These are phyloP conservation scores for Mycena galericulata DNA, from an alignment of 768 basidiomycete genomes.

Conservation along the genomic window DNA sequence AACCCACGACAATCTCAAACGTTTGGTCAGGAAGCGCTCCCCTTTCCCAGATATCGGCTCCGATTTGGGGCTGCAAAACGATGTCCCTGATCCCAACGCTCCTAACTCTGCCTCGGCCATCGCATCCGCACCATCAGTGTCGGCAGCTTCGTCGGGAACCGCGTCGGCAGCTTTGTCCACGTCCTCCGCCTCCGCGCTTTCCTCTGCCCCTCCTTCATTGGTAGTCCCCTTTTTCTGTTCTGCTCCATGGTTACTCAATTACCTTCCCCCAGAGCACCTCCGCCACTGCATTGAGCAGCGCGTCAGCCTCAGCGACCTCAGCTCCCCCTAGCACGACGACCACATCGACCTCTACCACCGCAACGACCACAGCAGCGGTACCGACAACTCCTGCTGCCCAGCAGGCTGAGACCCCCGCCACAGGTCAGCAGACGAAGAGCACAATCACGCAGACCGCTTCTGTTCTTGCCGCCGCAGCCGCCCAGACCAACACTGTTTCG, in stretches of 20 bases:
- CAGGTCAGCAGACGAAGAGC: slow-evolving; percentile 36
- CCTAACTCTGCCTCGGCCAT: slow-evolving; percentile 27
- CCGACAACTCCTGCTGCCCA: slow-evolving; percentile 4
- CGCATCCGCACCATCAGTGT: slow-evolving; percentile 18
- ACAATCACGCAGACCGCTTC: slow-evolving; percentile 36
- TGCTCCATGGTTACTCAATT: too few relatives aligned
- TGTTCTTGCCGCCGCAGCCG: slow-evolving; percentile 38
- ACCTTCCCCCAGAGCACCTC: slow-evolving; percentile 31
- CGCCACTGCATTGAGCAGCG: slow-evolving; percentile 29
- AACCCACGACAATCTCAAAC: slow-evolving; percentile 69
- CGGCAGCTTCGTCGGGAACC: slow-evolving; percentile 29
- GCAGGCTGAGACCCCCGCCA: background rate
- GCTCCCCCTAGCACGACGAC: slow-evolving; percentile 32
- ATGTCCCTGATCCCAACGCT: slow-evolving; percentile 14
- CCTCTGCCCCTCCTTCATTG: background rate
- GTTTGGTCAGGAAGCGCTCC: slow-evolving; percentile 77
- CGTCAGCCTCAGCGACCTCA: slow-evolving; percentile 1
- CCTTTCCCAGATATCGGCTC: too few relatives aligned
- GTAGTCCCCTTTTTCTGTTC: background rate
- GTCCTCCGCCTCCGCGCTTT: slow-evolving; percentile 18
- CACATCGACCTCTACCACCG: slow-evolving; percentile 28
- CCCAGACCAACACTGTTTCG: slow-evolving; percentile 44
- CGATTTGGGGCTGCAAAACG: too few relatives aligned
- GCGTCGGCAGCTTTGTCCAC: slow-evolving; percentile 27
- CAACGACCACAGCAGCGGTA: slow-evolving; percentile 25